Percentiles rank a stretch among this genome's conserved stretches.
Conservation (phyloP, 1,284 basidiomycete species). For the Cutaneotrichosporon sp. region DNA sequence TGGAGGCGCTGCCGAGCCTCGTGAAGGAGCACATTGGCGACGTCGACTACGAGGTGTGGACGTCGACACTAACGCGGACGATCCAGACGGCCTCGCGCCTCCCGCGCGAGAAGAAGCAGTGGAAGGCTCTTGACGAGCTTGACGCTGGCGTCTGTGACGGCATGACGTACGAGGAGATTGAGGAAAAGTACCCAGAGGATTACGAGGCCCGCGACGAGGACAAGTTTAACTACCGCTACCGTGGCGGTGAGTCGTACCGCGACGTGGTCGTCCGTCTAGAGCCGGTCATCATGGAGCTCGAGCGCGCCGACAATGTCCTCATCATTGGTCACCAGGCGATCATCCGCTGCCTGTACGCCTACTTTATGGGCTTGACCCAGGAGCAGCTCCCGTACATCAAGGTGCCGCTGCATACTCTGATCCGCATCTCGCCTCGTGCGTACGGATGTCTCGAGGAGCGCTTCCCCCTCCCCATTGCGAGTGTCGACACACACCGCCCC, state of each 20-base stretch:
- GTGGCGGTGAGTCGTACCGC: conserved; percentile 90
- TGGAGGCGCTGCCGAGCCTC: conserved; percentile 77
- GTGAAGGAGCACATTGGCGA: conserved; percentile 84
- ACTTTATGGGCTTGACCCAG: conserved; percentile 90
- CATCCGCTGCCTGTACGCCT: conserved; percentile 88
- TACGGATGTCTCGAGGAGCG: conserved; percentile 98
- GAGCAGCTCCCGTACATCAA: conserved; percentile 97
- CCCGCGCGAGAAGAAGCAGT: conserved; percentile 88
- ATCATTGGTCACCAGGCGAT: conserved; percentile 95
- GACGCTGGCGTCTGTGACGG: conserved; percentile 99
- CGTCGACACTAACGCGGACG: conserved; percentile 88
- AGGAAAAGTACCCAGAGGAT: conserved; percentile 95
- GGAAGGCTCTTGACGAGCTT: conserved; percentile 97
- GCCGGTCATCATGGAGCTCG: conserved; percentile 98
- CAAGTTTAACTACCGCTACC: conserved; percentile 98
- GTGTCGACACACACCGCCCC: conserved; percentile 91
- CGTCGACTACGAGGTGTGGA: conserved; percentile 74
- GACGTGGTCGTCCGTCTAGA: conserved; percentile 95
- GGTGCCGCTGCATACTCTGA: conserved; percentile 92
- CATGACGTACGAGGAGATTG: conserved; percentile 99
- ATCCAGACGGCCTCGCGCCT: conserved; percentile 83
- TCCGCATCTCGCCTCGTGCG: conserved; percentile 95
- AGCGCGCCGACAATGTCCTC: conserved; percentile 94
- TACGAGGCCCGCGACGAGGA: conserved; percentile 98
- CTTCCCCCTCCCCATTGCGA: conserved; percentile 78